These are phyloP conservation scores for Rheum nobile DNA, from an alignment of 148 eudicot genomes.

Conservation along the genomic window DNA sequence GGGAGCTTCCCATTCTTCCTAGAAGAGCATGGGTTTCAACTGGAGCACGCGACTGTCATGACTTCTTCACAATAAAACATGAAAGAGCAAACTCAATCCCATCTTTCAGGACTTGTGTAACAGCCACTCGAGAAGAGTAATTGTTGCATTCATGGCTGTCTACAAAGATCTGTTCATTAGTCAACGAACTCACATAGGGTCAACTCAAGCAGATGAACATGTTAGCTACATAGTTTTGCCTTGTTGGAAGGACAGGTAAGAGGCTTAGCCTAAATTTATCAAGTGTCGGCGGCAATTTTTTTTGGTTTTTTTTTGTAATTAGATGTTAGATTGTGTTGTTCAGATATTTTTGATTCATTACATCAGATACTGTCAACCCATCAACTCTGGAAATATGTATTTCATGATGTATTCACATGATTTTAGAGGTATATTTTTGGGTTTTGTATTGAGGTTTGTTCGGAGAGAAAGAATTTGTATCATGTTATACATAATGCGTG, in stretches of 20 bases:
- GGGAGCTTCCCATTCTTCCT: conserved; percentile 60
- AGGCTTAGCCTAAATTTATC: not conserved
- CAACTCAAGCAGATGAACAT: not conserved
- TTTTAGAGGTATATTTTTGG: not conserved
- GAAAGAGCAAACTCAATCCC: not conserved
- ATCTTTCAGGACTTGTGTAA: not conserved
- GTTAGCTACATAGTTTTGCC: not conserved
- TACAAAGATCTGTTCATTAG: not conserved
- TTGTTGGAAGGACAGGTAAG: not conserved
- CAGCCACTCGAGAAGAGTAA: not conserved
- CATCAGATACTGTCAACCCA: no score
- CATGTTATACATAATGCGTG: no score
- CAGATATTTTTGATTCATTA: not conserved
- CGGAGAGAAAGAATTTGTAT: no score
- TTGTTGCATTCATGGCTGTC: not conserved
- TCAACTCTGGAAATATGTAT: no score
- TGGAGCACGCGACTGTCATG: conserved; percentile 32
- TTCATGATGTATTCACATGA: not conserved
- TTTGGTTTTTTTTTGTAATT: not conserved
- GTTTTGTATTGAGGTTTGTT: no score
- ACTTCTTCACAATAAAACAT: conserved; percentile 21
- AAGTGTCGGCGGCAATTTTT: not conserved
- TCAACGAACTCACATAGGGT: not conserved
- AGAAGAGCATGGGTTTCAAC: conserved; percentile 22
- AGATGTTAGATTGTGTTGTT: not conserved